These are phyloP conservation scores for Pestalotiopsis sp. DNA, from an alignment of 2,329 filamentous ascomycete species.

Conservation along the genomic window DNA sequence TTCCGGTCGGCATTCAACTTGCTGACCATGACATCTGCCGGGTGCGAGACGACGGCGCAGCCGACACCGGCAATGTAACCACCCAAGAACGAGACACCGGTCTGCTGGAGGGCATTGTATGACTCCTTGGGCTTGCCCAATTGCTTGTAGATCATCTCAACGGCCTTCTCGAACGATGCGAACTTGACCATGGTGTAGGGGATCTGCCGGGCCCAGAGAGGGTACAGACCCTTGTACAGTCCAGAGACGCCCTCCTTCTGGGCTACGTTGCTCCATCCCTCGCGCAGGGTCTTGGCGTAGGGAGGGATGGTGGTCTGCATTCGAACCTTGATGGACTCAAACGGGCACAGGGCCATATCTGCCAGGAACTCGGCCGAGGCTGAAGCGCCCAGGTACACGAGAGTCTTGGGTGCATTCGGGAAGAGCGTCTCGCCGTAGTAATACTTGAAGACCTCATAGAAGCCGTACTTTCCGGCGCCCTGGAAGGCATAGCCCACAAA, in stretches of 20 bases:
- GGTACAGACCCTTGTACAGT: conserved; percentile 84
- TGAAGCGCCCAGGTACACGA: conserved; percentile 72
- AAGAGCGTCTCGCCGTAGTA: conserved; percentile 75
- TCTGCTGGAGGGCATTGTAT: conserved; percentile 20
- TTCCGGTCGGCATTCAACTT: conserved; percentile 79
- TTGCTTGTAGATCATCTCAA: conserved; percentile 17
- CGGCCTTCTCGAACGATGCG: conserved; percentile 18
- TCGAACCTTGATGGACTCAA: conserved; percentile 82
- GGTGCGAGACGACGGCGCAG: conserved; percentile 77
- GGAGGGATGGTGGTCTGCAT: conserved; percentile 82
- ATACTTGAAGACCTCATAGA: conserved; percentile 90
- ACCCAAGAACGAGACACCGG: conserved; percentile 61
- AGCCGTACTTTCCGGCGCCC: conserved; percentile 86
- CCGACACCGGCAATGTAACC: conserved; percentile 85
- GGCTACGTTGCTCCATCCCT: conserved; percentile 69
- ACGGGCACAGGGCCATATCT: conserved; percentile 77
- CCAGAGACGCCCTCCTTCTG: conserved; percentile 71
- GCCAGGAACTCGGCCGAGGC: conserved; percentile 76
- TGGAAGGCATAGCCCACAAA: conserved; percentile 81
- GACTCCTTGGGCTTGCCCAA: conserved; percentile 75
- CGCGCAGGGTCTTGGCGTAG: conserved; percentile 71
- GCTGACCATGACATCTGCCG: conserved; percentile 84
- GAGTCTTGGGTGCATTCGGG: conserved; percentile 74
- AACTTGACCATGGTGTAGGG: conserved; percentile 69
- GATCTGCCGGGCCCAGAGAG: conserved; percentile 86